Evolutionary conservation across 768 basidiomycete species (phyloP), one percentile per base, ranked within the genome.

Genomic region (Trametes meyenii): DNA sequence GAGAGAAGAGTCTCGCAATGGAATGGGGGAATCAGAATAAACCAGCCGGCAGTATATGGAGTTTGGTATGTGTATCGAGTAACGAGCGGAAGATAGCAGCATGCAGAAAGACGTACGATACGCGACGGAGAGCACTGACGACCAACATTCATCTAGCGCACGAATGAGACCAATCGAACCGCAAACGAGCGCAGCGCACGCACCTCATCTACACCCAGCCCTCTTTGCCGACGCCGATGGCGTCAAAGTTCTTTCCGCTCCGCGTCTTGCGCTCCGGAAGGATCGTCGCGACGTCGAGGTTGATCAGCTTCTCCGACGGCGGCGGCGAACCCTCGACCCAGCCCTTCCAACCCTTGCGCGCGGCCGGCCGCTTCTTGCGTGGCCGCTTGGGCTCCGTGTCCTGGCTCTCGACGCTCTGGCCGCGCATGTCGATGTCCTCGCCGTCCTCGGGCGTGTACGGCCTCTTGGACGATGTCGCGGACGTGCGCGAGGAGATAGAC

Each of bases 281-380:
- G 7, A 88, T 75, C 26, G 86, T 83, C 1, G 86, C 88, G 36
- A 81, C 80, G 72, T 93, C 91, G 62, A 92, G 80, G 69, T 92
- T 92, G 75, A 92, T 92, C 53, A 92, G 77, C 73, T 91, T 92
- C 68, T 86, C 83, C 16, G 89, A 90, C 21, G 91, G 88, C 54
- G 85, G 85, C 3, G 89, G 89, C 21, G 90, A 91, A 66, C 90
- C 90, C 77, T 92, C 91, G 21, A 93, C 88, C 91, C 91, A 93
- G 40, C 91, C 91, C 78, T 93, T 93, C 91, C 91, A 93, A 17
- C 91, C 91, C 73, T 93, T 93, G 75, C 81, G 86, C 38, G 82
- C 86, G 0, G 83, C 77, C 21, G 86, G 80, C 45, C 81, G 77
- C 66, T 87, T 86, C 78, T 84, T 90, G 26, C 69, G 76, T 26